Percentiles rank a stretch among this genome's conserved stretches.
These are phyloP conservation scores for Plantago lanceolata DNA, from an alignment of 305 asterid genomes.

Conservation along the genomic window DNA sequence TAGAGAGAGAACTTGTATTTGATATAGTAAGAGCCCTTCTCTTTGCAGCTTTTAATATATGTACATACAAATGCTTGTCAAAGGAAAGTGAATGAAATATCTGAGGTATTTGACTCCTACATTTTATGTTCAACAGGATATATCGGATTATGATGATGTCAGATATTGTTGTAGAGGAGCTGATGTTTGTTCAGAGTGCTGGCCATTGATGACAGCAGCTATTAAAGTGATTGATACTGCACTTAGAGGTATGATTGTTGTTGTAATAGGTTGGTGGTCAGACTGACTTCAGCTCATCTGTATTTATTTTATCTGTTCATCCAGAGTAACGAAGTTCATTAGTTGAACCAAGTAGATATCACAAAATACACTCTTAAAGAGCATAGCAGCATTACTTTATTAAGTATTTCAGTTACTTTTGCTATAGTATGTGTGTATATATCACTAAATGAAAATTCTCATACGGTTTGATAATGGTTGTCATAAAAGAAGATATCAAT, in stretches of 20 bases:
- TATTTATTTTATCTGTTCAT: no score
- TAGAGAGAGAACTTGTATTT: slow-evolving; percentile 63
- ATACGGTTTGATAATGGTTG: no score
- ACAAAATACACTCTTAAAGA: neutral
- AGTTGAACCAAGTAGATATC: no score
- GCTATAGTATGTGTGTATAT: no score
- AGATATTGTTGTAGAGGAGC: slow-evolving; percentile 97
- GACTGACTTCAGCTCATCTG: no score
- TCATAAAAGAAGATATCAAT: no score
- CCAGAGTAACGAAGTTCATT: neutral
- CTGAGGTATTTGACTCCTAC: slow-evolving; percentile 14
- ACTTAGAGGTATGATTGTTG: slow-evolving; percentile 61
- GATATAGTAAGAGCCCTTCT: slow-evolving; percentile 70
- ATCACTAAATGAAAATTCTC: no score
- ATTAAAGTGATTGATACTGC: slow-evolving; percentile 84
- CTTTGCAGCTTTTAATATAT: slow-evolving; percentile 7
- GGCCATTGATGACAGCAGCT: slow-evolving; percentile 73
- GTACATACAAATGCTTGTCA: neutral
- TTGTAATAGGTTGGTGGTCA: neutral
- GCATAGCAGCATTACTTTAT: neutral
- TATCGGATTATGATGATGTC: slow-evolving; percentile 91
- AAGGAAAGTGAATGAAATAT: slow-evolving; percentile 7
- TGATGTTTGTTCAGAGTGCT: slow-evolving; percentile 81
- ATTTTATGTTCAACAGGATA: slow-evolving; percentile 45
- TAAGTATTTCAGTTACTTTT: neutral